Evolutionary conservation across 768 basidiomycete genomes (phyloP).

Genomic region (Naematelia encephala): DNA sequence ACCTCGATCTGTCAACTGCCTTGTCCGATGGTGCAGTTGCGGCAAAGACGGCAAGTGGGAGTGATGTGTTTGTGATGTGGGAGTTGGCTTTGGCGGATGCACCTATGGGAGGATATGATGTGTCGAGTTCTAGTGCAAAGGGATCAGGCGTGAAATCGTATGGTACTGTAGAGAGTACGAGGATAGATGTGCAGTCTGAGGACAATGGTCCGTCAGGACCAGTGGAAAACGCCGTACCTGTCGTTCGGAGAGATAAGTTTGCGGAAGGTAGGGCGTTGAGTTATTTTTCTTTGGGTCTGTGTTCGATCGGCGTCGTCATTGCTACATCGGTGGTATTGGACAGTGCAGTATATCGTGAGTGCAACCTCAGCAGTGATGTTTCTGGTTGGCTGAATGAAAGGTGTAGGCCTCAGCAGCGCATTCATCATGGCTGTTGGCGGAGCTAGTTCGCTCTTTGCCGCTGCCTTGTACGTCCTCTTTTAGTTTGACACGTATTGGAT

Average conservation of each 20-base stretch:
- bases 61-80: slow-evolving; percentile 43
- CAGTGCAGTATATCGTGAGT: slow-evolving; percentile 23
- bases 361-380: neutral
- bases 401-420: slow-evolving; percentile 3
- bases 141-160: neutral
- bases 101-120: neutral
- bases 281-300: slow-evolving; percentile 27
- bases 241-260: slow-evolving; percentile 31
- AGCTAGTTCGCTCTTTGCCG: slow-evolving; percentile 6
- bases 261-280: slow-evolving; percentile 27
- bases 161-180: neutral
- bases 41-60: neutral
- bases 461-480: neutral
- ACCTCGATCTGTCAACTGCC: neutral
- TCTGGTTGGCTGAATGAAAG: neutral
- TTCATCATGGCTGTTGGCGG: slow-evolving; percentile 13
- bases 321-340: slow-evolving; percentile 7
- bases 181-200: neutral
- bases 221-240: neutral
- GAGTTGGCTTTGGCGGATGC: slow-evolving; percentile 32
- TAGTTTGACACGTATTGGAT: neutral
- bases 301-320: slow-evolving; percentile 20
- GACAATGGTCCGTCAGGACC: neutral
- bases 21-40: neutral
- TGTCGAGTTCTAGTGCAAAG: neutral